phyloP scores from a whole-genome alignment of 164 flowering plant genomes.

The Nelumbo lutea region DNA sequence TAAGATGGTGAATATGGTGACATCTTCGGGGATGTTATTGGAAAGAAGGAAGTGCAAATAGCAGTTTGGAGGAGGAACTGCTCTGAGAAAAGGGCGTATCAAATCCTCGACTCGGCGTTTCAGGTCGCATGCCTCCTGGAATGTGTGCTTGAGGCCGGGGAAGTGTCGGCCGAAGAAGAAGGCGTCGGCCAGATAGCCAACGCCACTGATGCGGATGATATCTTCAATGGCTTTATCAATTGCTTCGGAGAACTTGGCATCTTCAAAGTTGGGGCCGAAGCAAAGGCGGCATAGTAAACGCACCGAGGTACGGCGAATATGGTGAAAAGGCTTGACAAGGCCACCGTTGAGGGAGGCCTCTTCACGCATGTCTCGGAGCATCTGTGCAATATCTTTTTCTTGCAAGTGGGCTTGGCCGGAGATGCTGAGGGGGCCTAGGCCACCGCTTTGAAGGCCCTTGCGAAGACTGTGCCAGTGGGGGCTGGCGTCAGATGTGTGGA shows the following conservation, averaged over 20 bases:
- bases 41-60: conserved; percentile 3
- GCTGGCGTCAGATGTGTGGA: background rate
- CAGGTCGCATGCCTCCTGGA: background rate
- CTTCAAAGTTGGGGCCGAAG: background rate
- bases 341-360: background rate
- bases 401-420: background rate
- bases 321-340: conserved; percentile 1
- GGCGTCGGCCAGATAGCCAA: background rate
- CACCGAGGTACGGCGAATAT: background rate
- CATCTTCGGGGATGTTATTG: background rate
- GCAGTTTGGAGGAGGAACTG: background rate
- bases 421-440: background rate
- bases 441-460: conserved; percentile 3
- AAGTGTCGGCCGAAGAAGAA: background rate
- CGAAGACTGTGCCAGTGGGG: conserved; percentile 2
- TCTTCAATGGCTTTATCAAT: conserved; percentile 6
- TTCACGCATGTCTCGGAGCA: background rate
- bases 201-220: background rate
- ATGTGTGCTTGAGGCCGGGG: background rate
- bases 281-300: background rate
- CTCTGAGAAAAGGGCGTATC: background rate
- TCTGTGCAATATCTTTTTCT: background rate
- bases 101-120: background rate
- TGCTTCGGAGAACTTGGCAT: background rate
- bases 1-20: conserved; percentile 5